These are phyloP conservation scores for Pisolithus marmoratus DNA, from an alignment of 768 basidiomycete species.

Conservation along the genomic window DNA sequence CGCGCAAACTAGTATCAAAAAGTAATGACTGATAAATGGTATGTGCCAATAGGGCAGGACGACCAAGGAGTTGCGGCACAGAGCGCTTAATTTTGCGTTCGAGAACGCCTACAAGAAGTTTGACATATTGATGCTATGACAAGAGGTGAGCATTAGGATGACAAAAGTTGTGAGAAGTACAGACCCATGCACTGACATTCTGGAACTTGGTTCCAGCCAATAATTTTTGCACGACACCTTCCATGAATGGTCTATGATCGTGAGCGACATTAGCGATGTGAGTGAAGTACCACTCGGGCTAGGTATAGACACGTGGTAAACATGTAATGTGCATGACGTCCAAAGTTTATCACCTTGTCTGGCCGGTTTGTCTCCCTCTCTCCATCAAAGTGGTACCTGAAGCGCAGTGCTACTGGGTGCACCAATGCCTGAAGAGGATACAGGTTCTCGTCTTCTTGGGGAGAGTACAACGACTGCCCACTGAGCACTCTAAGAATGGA, in stretches of 20 bases:
- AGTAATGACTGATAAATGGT: conserved; percentile 89
- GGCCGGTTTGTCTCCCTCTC: conserved; percentile 80
- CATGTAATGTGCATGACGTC: not conserved
- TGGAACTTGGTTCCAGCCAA: conserved; percentile 58
- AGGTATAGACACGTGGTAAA: not conserved
- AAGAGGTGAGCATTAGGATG: not conserved
- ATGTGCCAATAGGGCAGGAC: conserved; percentile 86
- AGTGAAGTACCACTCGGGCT: conserved; percentile 98
- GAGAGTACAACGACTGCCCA: conserved; percentile 43
- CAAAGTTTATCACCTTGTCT: conserved; percentile 63
- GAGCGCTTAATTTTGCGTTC: conserved; percentile 70
- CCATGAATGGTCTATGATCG: conserved; percentile 81
- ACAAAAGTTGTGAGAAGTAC: conserved; percentile 12
- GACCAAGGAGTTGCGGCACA: conserved; percentile 64
- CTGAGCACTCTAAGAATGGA: conserved; percentile 28
- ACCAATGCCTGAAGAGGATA: conserved; percentile 84
- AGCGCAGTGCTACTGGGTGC: conserved; percentile 77
- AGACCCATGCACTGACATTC: conserved; percentile 71
- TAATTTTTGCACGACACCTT: conserved; percentile 64
- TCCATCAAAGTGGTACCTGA: conserved; percentile 94
- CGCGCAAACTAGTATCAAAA: conserved; percentile 76
- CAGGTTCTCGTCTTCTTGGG: conserved; percentile 41
- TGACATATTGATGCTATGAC: conserved; percentile 76
- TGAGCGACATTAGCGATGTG: conserved; percentile 84
- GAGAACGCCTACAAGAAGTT: conserved; percentile 71